A percentile compares a stretch with the other conserved stretches of the same genome.
These are phyloP conservation scores for Fusarium austroafricanum DNA, from an alignment of 2,329 filamentous ascomycete species.

Conservation along the genomic window DNA sequence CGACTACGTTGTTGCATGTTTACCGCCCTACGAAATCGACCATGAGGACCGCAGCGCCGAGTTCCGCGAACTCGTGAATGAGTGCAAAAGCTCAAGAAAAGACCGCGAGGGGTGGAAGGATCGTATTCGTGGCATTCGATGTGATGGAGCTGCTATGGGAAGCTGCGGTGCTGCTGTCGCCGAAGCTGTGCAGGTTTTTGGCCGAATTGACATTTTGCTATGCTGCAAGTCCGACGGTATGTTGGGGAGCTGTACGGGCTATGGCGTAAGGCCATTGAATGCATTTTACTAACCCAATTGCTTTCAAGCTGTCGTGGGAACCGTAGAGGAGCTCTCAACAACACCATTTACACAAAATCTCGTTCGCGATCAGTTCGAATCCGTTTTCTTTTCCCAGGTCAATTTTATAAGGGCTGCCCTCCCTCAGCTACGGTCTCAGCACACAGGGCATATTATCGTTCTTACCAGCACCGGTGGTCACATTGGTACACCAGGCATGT, in stretches of 20 bases:
- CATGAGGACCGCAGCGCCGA: conserved; percentile 80
- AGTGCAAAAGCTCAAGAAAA: conserved; percentile 71
- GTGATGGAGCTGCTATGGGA: conserved; percentile 70
- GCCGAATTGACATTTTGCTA: conserved; percentile 87
- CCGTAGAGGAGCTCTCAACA: conserved; percentile 88
- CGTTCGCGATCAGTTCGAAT: conserved; percentile 91
- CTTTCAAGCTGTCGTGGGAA: conserved; percentile 81
- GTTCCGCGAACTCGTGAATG: conserved; percentile 81
- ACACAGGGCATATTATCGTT: conserved; percentile 89
- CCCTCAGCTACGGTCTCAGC: conserved; percentile 81
- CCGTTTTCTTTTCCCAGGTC: conserved; percentile 93
- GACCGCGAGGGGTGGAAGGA: conserved; percentile 83
- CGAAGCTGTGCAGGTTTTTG: conserved; percentile 86
- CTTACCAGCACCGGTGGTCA: conserved; percentile 92
- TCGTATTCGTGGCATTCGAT: conserved; percentile 74
- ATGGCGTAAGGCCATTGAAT: neutral
- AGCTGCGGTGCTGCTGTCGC: conserved; percentile 89
- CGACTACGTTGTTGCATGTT: conserved; percentile 87
- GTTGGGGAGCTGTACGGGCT: conserved; percentile 28
- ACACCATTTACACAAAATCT: conserved; percentile 78
- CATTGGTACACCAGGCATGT: conserved; percentile 89
- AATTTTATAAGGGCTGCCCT: conserved; percentile 94
- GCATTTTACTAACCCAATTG: conserved; percentile 26
- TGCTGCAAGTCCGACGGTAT: conserved; percentile 89
- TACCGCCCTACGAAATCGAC: conserved; percentile 82